Evolutionary conservation across 257 asterid species (phyloP).

Genomic region (Eucommia ulmoides): DNA sequence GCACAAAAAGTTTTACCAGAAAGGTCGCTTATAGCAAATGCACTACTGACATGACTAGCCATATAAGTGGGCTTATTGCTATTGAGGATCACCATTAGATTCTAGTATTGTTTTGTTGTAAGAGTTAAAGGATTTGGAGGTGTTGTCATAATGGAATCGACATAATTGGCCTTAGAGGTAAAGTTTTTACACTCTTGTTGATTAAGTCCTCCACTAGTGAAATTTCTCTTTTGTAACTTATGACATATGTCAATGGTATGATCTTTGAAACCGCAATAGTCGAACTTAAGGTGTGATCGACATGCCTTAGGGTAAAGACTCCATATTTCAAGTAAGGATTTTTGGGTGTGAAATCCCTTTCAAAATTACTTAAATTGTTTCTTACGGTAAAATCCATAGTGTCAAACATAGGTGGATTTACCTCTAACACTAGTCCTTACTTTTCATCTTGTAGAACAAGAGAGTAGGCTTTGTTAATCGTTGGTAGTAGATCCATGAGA

Average conservation of each 20-base stretch:
- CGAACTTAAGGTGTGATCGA: neutral
- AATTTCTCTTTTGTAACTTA: neutral
- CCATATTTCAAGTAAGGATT: no score
- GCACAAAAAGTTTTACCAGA: no score
- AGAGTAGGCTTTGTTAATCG: neutral
- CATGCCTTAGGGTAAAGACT: neutral
- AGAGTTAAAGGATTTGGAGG: neutral
- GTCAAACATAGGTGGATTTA: neutral
- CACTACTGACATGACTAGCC: no score
- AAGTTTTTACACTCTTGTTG: neutral
- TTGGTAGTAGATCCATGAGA: neutral
- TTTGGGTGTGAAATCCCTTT: no score
- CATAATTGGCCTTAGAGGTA: neutral
- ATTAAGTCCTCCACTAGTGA: neutral
- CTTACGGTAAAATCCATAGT: neutral
- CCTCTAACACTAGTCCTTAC: neutral
- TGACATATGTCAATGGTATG: neutral
- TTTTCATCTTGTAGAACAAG: neutral
- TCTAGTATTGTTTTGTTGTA: neutral
- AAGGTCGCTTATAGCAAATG: no score
- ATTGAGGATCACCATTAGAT: no score
- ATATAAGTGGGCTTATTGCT: no score
- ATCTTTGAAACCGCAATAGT: neutral
- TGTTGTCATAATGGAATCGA: neutral
- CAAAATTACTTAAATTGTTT: neutral